These are phyloP conservation scores for Phyllosticta ampelicida DNA, from an alignment of 2,329 filamentous ascomycete genomes.

Conservation along the genomic window DNA sequence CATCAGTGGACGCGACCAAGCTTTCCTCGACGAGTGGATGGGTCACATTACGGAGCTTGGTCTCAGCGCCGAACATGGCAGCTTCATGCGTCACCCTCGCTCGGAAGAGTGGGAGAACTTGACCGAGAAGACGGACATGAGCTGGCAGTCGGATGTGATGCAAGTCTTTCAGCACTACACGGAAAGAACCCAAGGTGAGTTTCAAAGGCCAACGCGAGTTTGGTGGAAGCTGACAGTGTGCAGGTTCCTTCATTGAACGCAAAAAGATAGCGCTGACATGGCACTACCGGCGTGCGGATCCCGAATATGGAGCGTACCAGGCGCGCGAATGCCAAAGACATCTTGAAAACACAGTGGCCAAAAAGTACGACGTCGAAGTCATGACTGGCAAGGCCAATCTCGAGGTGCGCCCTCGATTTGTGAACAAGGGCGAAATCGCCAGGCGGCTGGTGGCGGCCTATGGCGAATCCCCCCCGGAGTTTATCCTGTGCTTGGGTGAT, in stretches of 20 bases:
- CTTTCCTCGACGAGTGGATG: conserved; percentile 81
- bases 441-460: conserved; percentile 72
- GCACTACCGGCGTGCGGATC: conserved; percentile 91
- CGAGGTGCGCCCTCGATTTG: conserved; percentile 90
- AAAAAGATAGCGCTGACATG: conserved; percentile 93
- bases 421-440: conserved; percentile 96
- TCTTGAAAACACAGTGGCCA: conserved; percentile 64
- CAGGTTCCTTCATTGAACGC: conserved; percentile 82
- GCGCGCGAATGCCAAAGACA: conserved; percentile 71
- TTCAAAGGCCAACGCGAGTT: not conserved
- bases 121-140: conserved; percentile 78
- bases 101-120: conserved; percentile 77
- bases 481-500: conserved; percentile 84
- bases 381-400: conserved; percentile 96
- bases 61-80: conserved; percentile 95
- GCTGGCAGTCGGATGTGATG: conserved; percentile 79
- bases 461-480: conserved; percentile 58
- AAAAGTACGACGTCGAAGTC: conserved; percentile 83
- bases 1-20: conserved; percentile 87
- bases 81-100: conserved; percentile 78
- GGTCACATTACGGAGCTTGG: conserved; percentile 83
- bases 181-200: conserved; percentile 67
- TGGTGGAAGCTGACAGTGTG: not conserved
- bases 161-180: conserved; percentile 81
- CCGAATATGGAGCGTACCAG: conserved; percentile 71